A percentile compares a stretch with the other conserved stretches of the same genome.
Evolutionary conservation across 352 stramenopile species (phyloP).

Genomic region (Pythium myriotylum): DNA sequence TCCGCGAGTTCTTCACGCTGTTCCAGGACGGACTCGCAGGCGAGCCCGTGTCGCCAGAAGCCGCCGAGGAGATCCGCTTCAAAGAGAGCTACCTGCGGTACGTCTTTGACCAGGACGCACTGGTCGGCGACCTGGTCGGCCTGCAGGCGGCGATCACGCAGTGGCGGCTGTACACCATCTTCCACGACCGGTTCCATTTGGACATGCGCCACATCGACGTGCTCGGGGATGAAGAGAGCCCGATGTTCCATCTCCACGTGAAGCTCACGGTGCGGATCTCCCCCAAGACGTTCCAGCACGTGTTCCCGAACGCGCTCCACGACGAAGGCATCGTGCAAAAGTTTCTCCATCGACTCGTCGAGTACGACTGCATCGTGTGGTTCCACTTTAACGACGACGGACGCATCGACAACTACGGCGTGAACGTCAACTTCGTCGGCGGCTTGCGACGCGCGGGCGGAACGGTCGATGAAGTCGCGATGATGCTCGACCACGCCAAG

Average conservation of each 20-base stretch:
- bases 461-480: slow-evolving; percentile 11
- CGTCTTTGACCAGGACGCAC: slow-evolving; percentile 19
- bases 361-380: slow-evolving; percentile 11
- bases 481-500: slow-evolving; percentile 2
- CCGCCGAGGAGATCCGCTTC: not conserved
- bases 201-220: slow-evolving; percentile 8
- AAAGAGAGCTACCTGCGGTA: slow-evolving; percentile 19
- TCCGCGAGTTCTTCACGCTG: slow-evolving; percentile 15
- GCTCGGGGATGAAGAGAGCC: slow-evolving; percentile 10
- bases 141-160: slow-evolving; percentile 22
- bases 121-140: slow-evolving; percentile 4
- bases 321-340: slow-evolving; percentile 11
- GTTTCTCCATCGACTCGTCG: slow-evolving; percentile 1
- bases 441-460: slow-evolving; percentile 5
- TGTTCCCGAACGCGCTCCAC: slow-evolving; percentile 15
- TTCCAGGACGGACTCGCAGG: slow-evolving; percentile 8
- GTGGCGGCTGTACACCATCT: slow-evolving; percentile 25
- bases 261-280: slow-evolving; percentile 13
- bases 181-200: slow-evolving; percentile 15
- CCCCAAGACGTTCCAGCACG: slow-evolving; percentile 12
- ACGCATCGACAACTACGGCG: slow-evolving; percentile 7
- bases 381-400: slow-evolving; percentile 17
- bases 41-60: not conserved
- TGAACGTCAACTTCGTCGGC: slow-evolving; percentile 18
- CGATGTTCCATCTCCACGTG: slow-evolving; percentile 9